Conservation (phyloP, 2,329 filamentous ascomycete genomes). For the Colletotrichum melonis region DNA sequence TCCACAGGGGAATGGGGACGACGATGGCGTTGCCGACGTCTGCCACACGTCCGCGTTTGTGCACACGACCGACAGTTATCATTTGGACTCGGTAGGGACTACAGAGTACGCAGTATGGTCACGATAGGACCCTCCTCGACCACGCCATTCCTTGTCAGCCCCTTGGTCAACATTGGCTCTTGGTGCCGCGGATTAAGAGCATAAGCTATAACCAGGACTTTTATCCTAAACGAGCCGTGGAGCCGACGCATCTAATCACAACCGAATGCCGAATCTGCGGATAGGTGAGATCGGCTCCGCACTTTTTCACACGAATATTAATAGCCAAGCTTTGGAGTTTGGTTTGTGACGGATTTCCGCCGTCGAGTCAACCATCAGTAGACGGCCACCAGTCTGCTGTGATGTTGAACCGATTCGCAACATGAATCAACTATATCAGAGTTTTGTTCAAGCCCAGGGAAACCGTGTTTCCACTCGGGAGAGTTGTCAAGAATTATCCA, state of each 20-base stretch:
- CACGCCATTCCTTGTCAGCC: constrained; percentile 2
- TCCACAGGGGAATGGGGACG: constrained; percentile 7
- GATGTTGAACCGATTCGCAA: neutral
- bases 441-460: neutral
- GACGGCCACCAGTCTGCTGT: neutral
- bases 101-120: neutral
- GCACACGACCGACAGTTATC: constrained; percentile 7
- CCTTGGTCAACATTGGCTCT: constrained; percentile 6
- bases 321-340: constrained; percentile 8
- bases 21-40: constrained; percentile 17
- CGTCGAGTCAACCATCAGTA: neutral
- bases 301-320: constrained; percentile 24
- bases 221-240: constrained; percentile 27
- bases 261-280: constrained; percentile 35
- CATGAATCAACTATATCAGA: neutral
- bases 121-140: constrained; percentile 14
- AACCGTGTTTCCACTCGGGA: neutral
- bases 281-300: constrained; percentile 29
- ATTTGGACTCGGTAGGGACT: neutral
- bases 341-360: neutral
- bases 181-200: constrained; percentile 13
- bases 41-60: constrained; percentile 10
- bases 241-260: constrained; percentile 32
- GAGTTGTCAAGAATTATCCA: neutral
- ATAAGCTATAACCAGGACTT: constrained; percentile 21